phyloP scores from a whole-genome alignment of 2,329 filamentous ascomycete species.

The Xylariales sp. region DNA sequence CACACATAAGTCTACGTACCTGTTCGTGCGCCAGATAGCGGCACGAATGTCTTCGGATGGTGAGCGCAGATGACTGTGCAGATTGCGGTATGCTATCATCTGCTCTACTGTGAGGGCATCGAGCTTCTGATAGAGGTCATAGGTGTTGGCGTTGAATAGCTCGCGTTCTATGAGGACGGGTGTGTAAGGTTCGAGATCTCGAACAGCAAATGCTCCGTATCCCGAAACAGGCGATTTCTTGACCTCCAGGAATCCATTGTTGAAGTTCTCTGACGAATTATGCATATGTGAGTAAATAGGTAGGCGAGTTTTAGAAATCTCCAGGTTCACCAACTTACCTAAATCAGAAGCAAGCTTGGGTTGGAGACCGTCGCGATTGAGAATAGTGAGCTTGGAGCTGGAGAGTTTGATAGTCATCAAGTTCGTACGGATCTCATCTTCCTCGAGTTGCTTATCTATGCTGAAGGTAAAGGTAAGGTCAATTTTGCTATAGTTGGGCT shows the following conservation, averaged over 20 bases:
- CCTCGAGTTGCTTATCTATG: constrained; percentile 24
- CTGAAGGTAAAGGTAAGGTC: constrained; percentile 6
- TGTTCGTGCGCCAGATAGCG: constrained; percentile 60
- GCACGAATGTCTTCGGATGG: constrained; percentile 48
- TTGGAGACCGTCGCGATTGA: constrained; percentile 31
- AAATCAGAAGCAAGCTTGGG: constrained; percentile 30
- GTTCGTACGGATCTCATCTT: constrained; percentile 9
- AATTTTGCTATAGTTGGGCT: background rate
- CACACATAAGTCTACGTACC: constrained; percentile 50
- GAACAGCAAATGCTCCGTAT: constrained; percentile 60
- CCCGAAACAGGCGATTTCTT: constrained; percentile 56
- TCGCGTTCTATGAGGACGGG: constrained; percentile 60
- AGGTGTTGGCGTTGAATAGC: constrained; percentile 51
- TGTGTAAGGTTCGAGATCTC: constrained; percentile 53
- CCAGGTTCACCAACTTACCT: constrained; percentile 13
- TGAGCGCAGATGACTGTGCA: constrained; percentile 52
- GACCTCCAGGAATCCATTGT: constrained; percentile 57
- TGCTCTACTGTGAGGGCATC: constrained; percentile 48
- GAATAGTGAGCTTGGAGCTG: constrained; percentile 10
- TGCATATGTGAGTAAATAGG: background rate
- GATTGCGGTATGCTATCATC: constrained; percentile 51
- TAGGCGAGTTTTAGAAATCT: background rate
- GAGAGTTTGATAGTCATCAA: constrained; percentile 14
- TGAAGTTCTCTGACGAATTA: constrained; percentile 36
- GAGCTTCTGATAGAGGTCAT: constrained; percentile 52